phyloP scores from a whole-genome alignment of 371 early-diverging fungal genomes.

The Dichotomocladium elegans region DNA sequence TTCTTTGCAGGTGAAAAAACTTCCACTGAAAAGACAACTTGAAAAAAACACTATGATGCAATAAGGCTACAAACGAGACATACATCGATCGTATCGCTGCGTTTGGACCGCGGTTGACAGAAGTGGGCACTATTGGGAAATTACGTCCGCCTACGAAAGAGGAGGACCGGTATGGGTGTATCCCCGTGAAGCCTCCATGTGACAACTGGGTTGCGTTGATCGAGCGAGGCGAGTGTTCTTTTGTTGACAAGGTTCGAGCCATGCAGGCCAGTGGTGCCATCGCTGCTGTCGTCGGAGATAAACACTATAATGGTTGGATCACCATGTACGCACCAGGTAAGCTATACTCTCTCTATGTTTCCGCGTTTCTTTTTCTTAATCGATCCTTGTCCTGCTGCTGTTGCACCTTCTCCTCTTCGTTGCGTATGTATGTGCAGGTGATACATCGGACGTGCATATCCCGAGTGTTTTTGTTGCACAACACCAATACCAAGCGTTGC shows the following conservation, averaged over 20 bases:
- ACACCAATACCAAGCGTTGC: constrained; percentile 58
- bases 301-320: constrained; percentile 64
- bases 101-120: constrained; percentile 59
- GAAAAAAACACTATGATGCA: background rate
- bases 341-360: background rate
- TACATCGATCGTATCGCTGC: constrained; percentile 66
- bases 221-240: constrained; percentile 83
- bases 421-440: no score
- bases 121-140: constrained; percentile 40
- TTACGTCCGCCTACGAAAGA: constrained; percentile 26
- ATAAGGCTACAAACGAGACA: constrained; percentile 55
- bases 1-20: background rate
- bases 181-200: constrained; percentile 18
- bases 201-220: constrained; percentile 79
- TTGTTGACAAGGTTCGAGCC: constrained; percentile 82
- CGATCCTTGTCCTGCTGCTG: no score
- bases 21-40: background rate
- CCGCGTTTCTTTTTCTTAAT: background rate
- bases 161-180: constrained; percentile 32
- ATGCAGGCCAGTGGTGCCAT: constrained; percentile 86
- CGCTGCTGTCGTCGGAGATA: constrained; percentile 91
- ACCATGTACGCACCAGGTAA: constrained; percentile 91
- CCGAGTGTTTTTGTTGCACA: constrained; percentile 81
- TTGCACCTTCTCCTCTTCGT: no score
- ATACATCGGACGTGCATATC: constrained; percentile 71